Evolutionary conservation across 2,329 filamentous ascomycete genomes (phyloP).

Genomic region (Kalmusia sp.): DNA sequence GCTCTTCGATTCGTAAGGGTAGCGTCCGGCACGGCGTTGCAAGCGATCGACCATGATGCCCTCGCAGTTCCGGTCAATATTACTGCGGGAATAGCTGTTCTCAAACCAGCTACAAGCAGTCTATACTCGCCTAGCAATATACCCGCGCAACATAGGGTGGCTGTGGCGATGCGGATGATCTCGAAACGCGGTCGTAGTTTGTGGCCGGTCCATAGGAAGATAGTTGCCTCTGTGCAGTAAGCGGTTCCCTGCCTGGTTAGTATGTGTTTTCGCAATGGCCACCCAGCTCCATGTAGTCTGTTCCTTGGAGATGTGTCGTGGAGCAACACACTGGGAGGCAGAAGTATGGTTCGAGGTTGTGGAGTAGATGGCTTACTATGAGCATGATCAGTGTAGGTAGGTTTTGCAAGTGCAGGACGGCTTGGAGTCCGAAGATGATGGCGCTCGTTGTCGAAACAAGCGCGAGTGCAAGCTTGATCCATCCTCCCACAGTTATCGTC

Average conservation of each 20-base stretch:
- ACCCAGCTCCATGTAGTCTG: no score
- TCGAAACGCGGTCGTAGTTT: slow-evolving; percentile 16
- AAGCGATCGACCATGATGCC: slow-evolving; percentile 17
- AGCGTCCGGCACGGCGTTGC: slow-evolving; percentile 13
- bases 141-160: slow-evolving; percentile 22
- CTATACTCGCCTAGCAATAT: slow-evolving; percentile 37
- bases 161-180: slow-evolving; percentile 19
- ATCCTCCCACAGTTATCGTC: neutral
- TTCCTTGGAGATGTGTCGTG: no score
- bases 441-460: slow-evolving; percentile 23
- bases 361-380: slow-evolving; percentile 31
- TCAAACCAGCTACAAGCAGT: slow-evolving; percentile 27
- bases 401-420: slow-evolving; percentile 40
- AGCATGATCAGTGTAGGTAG: slow-evolving; percentile 38
- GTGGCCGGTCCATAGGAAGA: slow-evolving; percentile 14
- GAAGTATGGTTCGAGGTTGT: neutral
- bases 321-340: no score
- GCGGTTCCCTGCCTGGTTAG: slow-evolving; percentile 20
- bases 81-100: slow-evolving; percentile 28
- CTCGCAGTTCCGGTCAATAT: slow-evolving; percentile 28
- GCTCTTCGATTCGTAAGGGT: slow-evolving; percentile 3
- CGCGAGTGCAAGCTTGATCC: neutral
- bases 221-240: slow-evolving; percentile 22
- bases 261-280: no score
- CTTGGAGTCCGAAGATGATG: slow-evolving; percentile 32